Percentiles rank a stretch among this genome's conserved stretches.
phyloP scores from a whole-genome alignment of 352 stramenopile species.

The Pythium dissimile region DNA sequence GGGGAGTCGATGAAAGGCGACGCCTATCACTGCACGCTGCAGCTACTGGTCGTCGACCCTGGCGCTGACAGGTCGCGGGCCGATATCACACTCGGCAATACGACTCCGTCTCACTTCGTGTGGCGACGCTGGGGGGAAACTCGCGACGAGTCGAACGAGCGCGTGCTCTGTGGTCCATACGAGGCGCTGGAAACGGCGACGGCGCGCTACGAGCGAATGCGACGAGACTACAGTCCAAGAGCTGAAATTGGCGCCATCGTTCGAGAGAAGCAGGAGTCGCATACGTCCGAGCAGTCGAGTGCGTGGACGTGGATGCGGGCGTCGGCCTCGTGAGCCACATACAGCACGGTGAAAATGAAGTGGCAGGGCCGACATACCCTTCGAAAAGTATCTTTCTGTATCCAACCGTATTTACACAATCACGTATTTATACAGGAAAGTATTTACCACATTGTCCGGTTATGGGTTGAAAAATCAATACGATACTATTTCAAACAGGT shows the following conservation, averaged over 20 bases:
- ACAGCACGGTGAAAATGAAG: not conserved
- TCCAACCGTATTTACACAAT: not conserved
- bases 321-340: slow-evolving; percentile 5
- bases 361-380: not conserved
- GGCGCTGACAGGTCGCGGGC: not conserved
- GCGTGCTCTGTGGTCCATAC: slow-evolving; percentile 1
- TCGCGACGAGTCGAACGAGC: not conserved
- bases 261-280: not conserved
- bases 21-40: not conserved
- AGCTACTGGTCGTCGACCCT: slow-evolving; percentile 4
- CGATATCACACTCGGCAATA: not conserved
- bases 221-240: not conserved
- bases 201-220: slow-evolving; percentile 4
- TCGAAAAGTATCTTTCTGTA: not conserved
- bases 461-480: too few relatives aligned
- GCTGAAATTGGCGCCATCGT: not conserved
- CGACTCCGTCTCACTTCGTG: not conserved
- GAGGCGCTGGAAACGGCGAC: not conserved
- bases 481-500: too few relatives aligned
- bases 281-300: not conserved
- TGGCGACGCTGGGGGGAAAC: slow-evolving; percentile 6
- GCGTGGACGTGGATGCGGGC: slow-evolving; percentile 15
- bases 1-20: not conserved
- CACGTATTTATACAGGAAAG: too few relatives aligned
- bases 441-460: too few relatives aligned